Conservation (phyloP, 805 yeast species). For the Komagataella mondaviorum region DNA sequence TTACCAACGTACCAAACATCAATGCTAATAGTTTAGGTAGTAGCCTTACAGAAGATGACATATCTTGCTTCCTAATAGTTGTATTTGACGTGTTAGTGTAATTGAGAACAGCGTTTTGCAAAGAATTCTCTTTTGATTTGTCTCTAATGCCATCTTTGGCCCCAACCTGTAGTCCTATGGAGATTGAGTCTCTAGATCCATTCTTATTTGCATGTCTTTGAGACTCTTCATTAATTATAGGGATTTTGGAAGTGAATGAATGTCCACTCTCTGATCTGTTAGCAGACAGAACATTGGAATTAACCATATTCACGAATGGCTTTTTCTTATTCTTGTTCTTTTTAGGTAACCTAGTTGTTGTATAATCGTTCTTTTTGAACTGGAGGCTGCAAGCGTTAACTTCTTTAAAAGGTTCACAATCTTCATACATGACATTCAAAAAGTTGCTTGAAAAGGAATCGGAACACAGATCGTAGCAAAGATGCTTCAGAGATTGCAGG, state of each 20-base stretch:
- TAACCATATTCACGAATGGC: not conserved
- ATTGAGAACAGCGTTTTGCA: not conserved
- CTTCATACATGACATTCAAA: constrained; percentile 28
- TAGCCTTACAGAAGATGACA: not conserved
- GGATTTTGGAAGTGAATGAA: not conserved
- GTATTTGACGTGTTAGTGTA: not conserved
- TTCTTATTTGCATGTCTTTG: not conserved
- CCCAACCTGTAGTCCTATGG: not conserved
- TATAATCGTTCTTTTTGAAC: constrained; percentile 27
- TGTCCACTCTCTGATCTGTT: not conserved
- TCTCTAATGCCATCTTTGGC: not conserved
- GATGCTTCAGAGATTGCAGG: constrained; percentile 29
- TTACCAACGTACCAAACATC: not conserved
- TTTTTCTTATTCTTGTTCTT: constrained; percentile 6
- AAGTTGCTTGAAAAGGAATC: constrained; percentile 31
- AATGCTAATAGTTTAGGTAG: not conserved
- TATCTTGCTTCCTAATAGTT: not conserved
- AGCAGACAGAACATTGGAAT: constrained; percentile 3
- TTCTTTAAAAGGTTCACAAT: constrained; percentile 31
- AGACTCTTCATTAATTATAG: not conserved
- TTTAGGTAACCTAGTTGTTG: constrained; percentile 14
- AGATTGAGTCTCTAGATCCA: not conserved
- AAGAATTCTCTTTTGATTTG: not conserved
- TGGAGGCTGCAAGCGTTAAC: constrained; percentile 38
- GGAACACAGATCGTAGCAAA: constrained; percentile 35